Percentiles rank a stretch among this genome's conserved stretches.
These are phyloP conservation scores for Dioszegia hungarica DNA, from an alignment of 768 basidiomycete genomes.

Conservation along the genomic window DNA sequence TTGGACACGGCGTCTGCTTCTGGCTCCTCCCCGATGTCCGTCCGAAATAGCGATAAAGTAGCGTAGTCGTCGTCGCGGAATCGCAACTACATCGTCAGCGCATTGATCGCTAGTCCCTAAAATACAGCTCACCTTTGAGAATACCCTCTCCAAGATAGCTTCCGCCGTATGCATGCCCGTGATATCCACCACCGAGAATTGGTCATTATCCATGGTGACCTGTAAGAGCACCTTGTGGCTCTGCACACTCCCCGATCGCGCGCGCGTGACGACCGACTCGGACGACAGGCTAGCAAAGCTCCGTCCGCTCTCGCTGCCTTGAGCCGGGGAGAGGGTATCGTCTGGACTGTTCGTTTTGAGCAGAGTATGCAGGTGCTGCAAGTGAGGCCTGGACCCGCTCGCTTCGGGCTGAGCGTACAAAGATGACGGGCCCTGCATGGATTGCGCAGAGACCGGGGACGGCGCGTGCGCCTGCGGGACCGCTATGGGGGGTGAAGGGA, in stretches of 20 bases:
- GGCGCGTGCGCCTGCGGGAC: not conserved
- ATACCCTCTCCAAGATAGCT: slow-evolving; percentile 44
- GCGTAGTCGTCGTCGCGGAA: slow-evolving; percentile 75
- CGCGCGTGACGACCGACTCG: slow-evolving; percentile 17
- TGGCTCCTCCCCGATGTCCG: slow-evolving; percentile 74
- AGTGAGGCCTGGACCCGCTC: not conserved
- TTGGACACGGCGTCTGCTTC: slow-evolving; percentile 68
- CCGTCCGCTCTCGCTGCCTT: slow-evolving; percentile 14
- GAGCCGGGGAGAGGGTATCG: slow-evolving; percentile 19
- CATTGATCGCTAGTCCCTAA: too few species aligned
- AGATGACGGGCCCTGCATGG: not conserved
- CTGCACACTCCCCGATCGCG: slow-evolving; percentile 25
- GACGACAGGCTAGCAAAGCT: slow-evolving; percentile 12
- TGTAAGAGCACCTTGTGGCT: slow-evolving; percentile 30
- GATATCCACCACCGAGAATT: slow-evolving; percentile 46
- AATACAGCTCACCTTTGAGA: slow-evolving; percentile 36
- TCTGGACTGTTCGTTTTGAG: slow-evolving; percentile 28
- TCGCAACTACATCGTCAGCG: slow-evolving; percentile 32
- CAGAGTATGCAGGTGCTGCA: not conserved
- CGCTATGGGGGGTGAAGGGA: not conserved
- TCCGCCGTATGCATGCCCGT: slow-evolving; percentile 40
- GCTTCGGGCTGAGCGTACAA: not conserved
- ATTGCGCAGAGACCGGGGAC: not conserved
- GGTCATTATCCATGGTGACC: slow-evolving; percentile 46
- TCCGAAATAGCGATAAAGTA: slow-evolving; percentile 75